A percentile compares a stretch with the other conserved stretches of the same genome.
Conservation (phyloP, 495 filamentous ascomycete genomes). For the Aspergillus bertholletiae region DNA sequence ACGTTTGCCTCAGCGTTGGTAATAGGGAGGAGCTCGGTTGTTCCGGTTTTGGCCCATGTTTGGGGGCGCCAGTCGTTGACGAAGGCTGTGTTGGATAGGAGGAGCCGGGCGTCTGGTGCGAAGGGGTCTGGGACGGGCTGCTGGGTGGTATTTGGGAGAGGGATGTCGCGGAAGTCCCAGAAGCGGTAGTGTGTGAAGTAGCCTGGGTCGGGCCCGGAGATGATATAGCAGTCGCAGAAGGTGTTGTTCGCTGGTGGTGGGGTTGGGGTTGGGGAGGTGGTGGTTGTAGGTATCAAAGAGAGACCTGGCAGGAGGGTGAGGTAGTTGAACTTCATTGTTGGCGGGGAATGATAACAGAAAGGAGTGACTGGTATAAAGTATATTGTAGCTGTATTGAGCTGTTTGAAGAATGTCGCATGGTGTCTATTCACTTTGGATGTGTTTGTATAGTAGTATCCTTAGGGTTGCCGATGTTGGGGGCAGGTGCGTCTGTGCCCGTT, state of each 20-base stretch:
- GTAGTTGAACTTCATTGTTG: not conserved
- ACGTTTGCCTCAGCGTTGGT: constrained; percentile 63
- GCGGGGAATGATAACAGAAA: not conserved
- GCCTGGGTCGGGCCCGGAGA: constrained; percentile 34
- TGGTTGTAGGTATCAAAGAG: constrained; percentile 2
- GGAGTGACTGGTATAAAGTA: not conserved
- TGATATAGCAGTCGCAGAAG: constrained; percentile 38
- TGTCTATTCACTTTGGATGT: no score
- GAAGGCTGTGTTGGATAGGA: constrained; percentile 30
- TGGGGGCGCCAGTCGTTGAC: constrained; percentile 55
- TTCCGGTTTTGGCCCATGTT: constrained; percentile 48
- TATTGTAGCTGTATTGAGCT: no score
- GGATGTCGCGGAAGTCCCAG: constrained; percentile 59
- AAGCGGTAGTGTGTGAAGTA: constrained; percentile 65
- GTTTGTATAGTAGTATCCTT: no score
- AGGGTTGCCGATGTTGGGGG: no score
- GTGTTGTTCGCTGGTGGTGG: not conserved
- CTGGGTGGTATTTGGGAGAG: constrained; percentile 16
- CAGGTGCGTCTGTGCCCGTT: no score
- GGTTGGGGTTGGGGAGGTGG: constrained; percentile 1
- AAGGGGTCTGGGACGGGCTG: not conserved
- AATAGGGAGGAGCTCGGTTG: constrained; percentile 38
- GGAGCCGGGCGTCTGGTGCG: constrained; percentile 20
- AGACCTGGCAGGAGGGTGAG: not conserved
- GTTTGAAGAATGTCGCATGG: no score